Percentiles rank a stretch among this genome's conserved stretches.
phyloP scores from a whole-genome alignment of 192 early-diverging fungal genomes.

The Geranomyces michiganensis region DNA sequence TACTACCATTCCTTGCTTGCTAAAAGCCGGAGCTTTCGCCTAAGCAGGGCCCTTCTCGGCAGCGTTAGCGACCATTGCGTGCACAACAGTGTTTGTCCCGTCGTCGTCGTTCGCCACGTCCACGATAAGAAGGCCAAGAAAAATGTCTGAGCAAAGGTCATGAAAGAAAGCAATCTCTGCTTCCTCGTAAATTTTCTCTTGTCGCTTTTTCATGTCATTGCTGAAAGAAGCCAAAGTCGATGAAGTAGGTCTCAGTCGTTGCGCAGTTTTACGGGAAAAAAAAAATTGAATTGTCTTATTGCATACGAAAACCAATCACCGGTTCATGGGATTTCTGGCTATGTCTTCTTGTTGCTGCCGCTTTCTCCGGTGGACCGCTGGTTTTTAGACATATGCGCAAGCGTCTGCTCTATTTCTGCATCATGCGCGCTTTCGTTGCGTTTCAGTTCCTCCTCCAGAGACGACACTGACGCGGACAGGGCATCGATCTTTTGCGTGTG shows the following conservation, averaged over 20 bases:
- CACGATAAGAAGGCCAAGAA: neutral
- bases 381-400: conserved; percentile 5
- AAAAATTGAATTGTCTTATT: no score
- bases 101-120: conserved; percentile 16
- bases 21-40: neutral
- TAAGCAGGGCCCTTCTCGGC: conserved; percentile 41
- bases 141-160: neutral
- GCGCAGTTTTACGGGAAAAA: no score
- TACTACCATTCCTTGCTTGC: conserved; percentile 23
- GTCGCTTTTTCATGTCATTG: no score
- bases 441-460: conserved; percentile 8
- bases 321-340: no score
- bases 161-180: no score
- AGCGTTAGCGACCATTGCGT: conserved; percentile 51
- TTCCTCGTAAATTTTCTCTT: no score
- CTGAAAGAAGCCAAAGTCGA: no score
- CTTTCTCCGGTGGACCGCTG: no score
- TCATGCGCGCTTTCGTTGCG: conserved; percentile 20
- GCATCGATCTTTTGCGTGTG: conserved; percentile 14
- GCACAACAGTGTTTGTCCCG: conserved; percentile 34
- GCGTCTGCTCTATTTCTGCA: neutral
- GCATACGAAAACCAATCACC: no score
- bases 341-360: no score
- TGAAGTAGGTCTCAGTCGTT: no score
- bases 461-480: neutral